A percentile compares a stretch with the other conserved stretches of the same genome.
Conservation (phyloP, 2,329 filamentous ascomycete species). For the Epichloe amarillans region DNA sequence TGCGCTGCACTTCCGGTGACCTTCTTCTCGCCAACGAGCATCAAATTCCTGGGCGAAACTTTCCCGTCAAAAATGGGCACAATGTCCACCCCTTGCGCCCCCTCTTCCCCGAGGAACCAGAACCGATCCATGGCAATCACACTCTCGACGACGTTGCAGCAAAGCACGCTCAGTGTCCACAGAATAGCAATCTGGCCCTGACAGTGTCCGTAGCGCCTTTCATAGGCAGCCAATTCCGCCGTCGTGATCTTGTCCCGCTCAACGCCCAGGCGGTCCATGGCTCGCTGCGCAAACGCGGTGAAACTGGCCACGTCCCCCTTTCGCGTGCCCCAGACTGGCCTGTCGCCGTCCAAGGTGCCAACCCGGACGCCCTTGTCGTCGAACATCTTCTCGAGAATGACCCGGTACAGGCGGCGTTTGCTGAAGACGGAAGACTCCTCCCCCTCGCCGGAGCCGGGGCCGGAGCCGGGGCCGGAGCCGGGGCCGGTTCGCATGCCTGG, state of each 20-base stretch:
- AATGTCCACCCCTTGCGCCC: conserved; percentile 11
- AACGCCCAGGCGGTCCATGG: conserved; percentile 13
- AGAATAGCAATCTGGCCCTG: conserved; percentile 17
- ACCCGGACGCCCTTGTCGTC: conserved; percentile 13
- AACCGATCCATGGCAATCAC: conserved; percentile 19
- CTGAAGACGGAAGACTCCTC: conserved; percentile 10
- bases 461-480: not conserved
- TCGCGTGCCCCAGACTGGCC: conserved; percentile 17
- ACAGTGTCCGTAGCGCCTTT: conserved; percentile 10
- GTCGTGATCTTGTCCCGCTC: conserved; percentile 6
- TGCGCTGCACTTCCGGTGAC: no score
- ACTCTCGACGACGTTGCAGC: conserved; percentile 21
- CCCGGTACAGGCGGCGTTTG: conserved; percentile 15
- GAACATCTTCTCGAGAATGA: conserved; percentile 15
- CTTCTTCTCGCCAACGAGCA: conserved; percentile 8
- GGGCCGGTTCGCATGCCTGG: conserved; percentile 4
- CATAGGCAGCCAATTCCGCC: conserved; percentile 13
- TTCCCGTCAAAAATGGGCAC: conserved; percentile 15
- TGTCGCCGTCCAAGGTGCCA: not conserved
- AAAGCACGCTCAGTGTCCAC: conserved; percentile 19
- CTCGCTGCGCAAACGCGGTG: conserved; percentile 13
- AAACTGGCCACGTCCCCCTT: conserved; percentile 17
- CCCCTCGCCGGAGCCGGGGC: not conserved
- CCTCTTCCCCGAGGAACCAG: conserved; percentile 16
- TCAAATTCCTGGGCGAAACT: conserved; percentile 15